These are phyloP conservation scores for Alternaria triticimaculans DNA, from an alignment of 2,329 filamentous ascomycete species.

Conservation along the genomic window DNA sequence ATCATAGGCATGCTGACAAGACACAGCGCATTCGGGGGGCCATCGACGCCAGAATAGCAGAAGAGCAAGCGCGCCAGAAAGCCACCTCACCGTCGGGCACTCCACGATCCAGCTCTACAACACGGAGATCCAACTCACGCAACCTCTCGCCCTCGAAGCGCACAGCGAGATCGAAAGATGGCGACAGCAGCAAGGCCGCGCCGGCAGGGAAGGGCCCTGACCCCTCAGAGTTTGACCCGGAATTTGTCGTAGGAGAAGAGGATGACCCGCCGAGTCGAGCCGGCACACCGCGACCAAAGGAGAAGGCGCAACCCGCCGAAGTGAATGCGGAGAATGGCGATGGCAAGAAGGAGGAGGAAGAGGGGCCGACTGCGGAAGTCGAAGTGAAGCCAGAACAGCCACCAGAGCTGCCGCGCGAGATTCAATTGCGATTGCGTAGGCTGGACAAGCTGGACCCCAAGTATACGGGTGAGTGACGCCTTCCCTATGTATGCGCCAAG, in stretches of 20 bases:
- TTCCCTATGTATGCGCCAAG: not conserved
- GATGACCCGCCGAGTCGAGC: conserved; percentile 69
- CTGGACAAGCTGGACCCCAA: conserved; percentile 89
- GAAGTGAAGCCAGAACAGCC: conserved; percentile 37
- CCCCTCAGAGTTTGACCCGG: conserved; percentile 84
- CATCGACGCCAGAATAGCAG: conserved; percentile 85
- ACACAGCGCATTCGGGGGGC: conserved; percentile 78
- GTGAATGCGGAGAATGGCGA: conserved; percentile 29
- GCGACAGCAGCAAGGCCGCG: conserved; percentile 43
- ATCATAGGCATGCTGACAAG: conserved; percentile 27
- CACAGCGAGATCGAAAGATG: conserved; percentile 38
- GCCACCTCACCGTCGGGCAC: conserved; percentile 51
- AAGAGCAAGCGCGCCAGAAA: conserved; percentile 85
- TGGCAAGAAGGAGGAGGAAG: conserved; percentile 43
- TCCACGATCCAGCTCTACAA: conserved; percentile 54
- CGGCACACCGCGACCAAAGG: conserved; percentile 63
- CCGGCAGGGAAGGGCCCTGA: conserved; percentile 70
- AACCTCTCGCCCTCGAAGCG: conserved; percentile 49
- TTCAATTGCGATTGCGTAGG: conserved; percentile 77
- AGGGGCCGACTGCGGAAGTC: conserved; percentile 36
- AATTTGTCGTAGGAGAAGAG: conserved; percentile 86
- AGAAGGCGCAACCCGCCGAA: conserved; percentile 43
- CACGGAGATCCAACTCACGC: conserved; percentile 55
- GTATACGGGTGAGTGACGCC: conserved; percentile 70
- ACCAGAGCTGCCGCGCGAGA: conserved; percentile 74